Evolutionary conservation across 805 yeast genomes (phyloP).

Genomic region (Wickerhamiella qilinensis): DNA sequence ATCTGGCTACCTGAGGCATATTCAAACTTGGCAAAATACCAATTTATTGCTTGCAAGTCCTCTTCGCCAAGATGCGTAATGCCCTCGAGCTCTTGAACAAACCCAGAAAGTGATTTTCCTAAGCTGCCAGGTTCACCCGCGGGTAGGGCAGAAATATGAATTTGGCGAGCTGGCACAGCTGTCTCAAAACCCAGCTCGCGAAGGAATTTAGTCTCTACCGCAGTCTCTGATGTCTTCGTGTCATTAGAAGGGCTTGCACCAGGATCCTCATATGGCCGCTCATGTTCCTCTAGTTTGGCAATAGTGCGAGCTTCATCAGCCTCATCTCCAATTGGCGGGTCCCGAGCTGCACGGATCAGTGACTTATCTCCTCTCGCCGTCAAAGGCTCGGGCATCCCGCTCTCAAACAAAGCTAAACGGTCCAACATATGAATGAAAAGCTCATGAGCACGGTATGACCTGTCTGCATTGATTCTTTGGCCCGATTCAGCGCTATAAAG

Average conservation of each 20-base stretch:
- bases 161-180: slow-evolving; percentile 3
- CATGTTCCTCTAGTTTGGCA: slow-evolving; percentile 23
- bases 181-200: slow-evolving; percentile 16
- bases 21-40: slow-evolving; percentile 28
- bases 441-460: slow-evolving; percentile 20
- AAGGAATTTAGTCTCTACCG: slow-evolving; percentile 18
- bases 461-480: slow-evolving; percentile 16
- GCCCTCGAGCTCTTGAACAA: slow-evolving; percentile 18
- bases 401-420: slow-evolving; percentile 21
- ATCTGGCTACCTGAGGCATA: slow-evolving; percentile 22
- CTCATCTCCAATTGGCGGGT: slow-evolving; percentile 21
- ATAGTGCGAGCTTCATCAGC: slow-evolving; percentile 21
- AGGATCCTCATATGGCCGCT: slow-evolving; percentile 21
- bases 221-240: slow-evolving; percentile 5
- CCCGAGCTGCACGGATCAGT: slow-evolving; percentile 23
- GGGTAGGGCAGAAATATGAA: slow-evolving; percentile 22
- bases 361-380: slow-evolving; percentile 24
- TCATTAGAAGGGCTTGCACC: slow-evolving; percentile 5
- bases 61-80: slow-evolving; percentile 21
- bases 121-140: slow-evolving; percentile 21
- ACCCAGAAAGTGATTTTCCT: slow-evolving; percentile 23
- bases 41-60: slow-evolving; percentile 23
- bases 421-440: slow-evolving; percentile 24
- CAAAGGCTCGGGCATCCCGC: slow-evolving; percentile 19
- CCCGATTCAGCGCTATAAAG: slow-evolving; percentile 23